phyloP scores from a whole-genome alignment of 495 filamentous ascomycete genomes.

The Xanthoparmelia taractica region DNA sequence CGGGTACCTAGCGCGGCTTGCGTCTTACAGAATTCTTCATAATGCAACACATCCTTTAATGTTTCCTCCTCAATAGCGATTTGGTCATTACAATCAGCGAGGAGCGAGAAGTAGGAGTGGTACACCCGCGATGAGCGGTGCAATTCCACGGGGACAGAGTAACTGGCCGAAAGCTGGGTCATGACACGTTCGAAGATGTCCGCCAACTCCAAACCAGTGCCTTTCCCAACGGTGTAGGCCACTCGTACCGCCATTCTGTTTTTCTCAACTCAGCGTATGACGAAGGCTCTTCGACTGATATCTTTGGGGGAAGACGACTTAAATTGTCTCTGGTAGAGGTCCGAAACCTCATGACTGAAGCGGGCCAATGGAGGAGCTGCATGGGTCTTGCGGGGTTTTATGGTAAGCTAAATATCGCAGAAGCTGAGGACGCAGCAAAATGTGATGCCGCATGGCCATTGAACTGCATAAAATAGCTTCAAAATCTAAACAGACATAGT shows the following conservation, averaged over 20 bases:
- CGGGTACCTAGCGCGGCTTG: conserved; percentile 2
- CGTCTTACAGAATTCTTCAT: background rate
- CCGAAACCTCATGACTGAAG: too few species aligned
- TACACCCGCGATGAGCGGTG: background rate
- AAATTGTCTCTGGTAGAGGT: too few species aligned
- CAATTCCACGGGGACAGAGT: background rate
- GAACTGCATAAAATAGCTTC: too few species aligned
- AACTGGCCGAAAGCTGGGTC: background rate
- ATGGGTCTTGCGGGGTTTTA: too few species aligned
- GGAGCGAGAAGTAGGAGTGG: conserved; percentile 2
- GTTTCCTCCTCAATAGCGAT: background rate
- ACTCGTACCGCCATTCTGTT: background rate
- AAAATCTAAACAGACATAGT: too few species aligned
- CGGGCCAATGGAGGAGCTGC: too few species aligned
- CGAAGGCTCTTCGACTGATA: too few species aligned
- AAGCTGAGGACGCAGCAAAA: too few species aligned
- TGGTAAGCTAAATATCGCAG: too few species aligned
- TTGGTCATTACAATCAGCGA: background rate
- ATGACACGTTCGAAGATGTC: conserved; percentile 5
- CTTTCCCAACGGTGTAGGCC: background rate
- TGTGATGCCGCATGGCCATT: too few species aligned
- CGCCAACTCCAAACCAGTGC: conserved; percentile 1
- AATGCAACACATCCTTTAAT: background rate
- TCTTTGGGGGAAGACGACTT: too few species aligned
- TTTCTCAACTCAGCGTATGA: too few species aligned